A percentile compares a stretch with the other conserved stretches of the same genome.
Evolutionary conservation across 2,329 filamentous ascomycete genomes (phyloP).

Genomic region (Pseudocercospora macadamiae): DNA sequence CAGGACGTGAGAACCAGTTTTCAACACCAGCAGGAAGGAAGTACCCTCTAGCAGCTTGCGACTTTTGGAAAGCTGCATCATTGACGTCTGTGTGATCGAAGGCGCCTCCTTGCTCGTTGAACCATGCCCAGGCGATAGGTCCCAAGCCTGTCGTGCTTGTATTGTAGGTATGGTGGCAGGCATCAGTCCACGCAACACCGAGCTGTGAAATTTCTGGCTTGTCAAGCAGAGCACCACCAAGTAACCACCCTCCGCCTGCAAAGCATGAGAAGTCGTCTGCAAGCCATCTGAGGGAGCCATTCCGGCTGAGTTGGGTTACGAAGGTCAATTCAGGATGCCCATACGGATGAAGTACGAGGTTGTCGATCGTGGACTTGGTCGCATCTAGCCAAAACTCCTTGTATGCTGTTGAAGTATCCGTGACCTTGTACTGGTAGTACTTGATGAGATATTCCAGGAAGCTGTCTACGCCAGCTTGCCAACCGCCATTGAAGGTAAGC

Average conservation of each 20-base stretch:
- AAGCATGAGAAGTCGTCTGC: constrained; percentile 38
- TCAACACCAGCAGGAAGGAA: constrained; percentile 21
- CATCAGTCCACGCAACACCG: constrained; percentile 32
- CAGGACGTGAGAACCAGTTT: constrained; percentile 41
- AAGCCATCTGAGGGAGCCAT: constrained; percentile 17
- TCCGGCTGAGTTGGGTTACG: constrained; percentile 20
- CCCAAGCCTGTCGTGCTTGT: constrained; percentile 35
- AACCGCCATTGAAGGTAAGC: constrained; percentile 36
- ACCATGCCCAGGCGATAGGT: constrained; percentile 27
- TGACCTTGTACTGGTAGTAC: constrained; percentile 37
- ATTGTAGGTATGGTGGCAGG: constrained; percentile 39
- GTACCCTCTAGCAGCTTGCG: constrained; percentile 21
- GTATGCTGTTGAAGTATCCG: constrained; percentile 26
- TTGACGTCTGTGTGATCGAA: constrained; percentile 22
- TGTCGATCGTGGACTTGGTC: constrained; percentile 37
- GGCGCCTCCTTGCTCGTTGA: constrained; percentile 22
- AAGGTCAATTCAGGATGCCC: constrained; percentile 34
- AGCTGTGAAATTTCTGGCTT: constrained; percentile 34
- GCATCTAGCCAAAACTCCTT: constrained; percentile 34
- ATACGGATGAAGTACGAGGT: constrained; percentile 34
- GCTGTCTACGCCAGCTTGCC: constrained; percentile 37
- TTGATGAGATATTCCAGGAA: constrained; percentile 42
- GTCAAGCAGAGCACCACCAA: constrained; percentile 31
- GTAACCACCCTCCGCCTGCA: constrained; percentile 39
- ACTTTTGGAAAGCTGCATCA: constrained; percentile 22